Base-by-base conservation (phyloP, 2,329 filamentous ascomycete species). In the Fonsecaea monophora region DNA sequence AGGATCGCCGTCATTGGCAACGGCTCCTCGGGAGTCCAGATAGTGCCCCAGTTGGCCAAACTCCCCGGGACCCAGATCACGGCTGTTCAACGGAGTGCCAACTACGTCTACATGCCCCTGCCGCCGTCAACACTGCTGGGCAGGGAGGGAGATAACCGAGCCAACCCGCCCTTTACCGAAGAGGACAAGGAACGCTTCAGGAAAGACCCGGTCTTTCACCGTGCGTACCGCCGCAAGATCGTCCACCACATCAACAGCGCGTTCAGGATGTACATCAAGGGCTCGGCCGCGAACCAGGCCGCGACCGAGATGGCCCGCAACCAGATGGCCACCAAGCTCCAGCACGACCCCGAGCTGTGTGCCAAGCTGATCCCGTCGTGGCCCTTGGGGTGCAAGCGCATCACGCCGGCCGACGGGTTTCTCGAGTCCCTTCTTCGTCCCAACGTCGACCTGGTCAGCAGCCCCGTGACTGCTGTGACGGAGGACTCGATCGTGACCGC, bases 321-420 rank as follows among this genome's bases (percentile, higher is more conserved):
- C 12, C 69, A 59, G 4, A 71, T 71, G 69, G 37, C 40, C 4
- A 40, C 57, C 9, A 55, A 53, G 10, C 55, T 71, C 48, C 56
- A 71, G 8, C 32, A 75, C 53, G 68, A 74, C 42, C 50, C 65
- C 1, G 67, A 72, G 1, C 64, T 75, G 2, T 68, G 66, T 38
- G 66, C 69, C 4, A 64, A 66, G 35, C 67, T 73, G 15, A 72
- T 72, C 15, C 76, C 75, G 1, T 62, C 71, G 0, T 75, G 72
- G 65, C 53, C 62, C 9, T 62, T 75, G 7, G 82, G 82, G 0
- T 85, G 83, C 64, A 76, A 82, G 10, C 77, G 83, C 1, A 70
- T 84, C 25, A 84, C 83, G 0, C 84, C 84, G 0, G 83, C 82
- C 0, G 81, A 81, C n/a, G 82, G 83, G 0, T 86, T 83, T 70